Conservation (phyloP, 2,329 filamentous ascomycete genomes). For the Monilinia vaccinii-corymbosi region DNA sequence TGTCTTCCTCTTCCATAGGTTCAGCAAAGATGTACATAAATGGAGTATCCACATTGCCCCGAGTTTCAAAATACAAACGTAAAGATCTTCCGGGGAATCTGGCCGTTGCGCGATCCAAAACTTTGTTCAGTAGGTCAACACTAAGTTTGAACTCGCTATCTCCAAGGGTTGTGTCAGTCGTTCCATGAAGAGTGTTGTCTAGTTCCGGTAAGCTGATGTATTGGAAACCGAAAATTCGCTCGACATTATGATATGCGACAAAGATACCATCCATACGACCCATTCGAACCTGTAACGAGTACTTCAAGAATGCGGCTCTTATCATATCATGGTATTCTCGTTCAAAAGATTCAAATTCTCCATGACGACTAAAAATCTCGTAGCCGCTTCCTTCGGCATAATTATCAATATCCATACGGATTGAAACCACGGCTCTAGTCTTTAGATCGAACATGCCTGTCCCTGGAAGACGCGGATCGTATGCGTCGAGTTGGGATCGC, state of each 20-base stretch:
- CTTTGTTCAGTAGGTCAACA: constrained; percentile 66
- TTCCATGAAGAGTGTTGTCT: constrained; percentile 83
- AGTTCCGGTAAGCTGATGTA: constrained; percentile 82
- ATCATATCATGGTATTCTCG: constrained; percentile 97
- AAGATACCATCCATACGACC: constrained; percentile 99
- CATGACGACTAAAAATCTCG: constrained; percentile 68
- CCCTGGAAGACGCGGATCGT: constrained; percentile 78
- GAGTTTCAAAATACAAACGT: constrained; percentile 74
- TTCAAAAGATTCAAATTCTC: constrained; percentile 85
- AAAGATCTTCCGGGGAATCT: constrained; percentile 70
- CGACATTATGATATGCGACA: constrained; percentile 89
- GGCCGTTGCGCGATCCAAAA: constrained; percentile 65
- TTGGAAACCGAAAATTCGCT: constrained; percentile 95
- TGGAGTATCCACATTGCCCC: constrained; percentile 39
- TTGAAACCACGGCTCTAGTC: constrained; percentile 81
- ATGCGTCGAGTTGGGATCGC: constrained; percentile 87
- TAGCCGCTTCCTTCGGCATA: constrained; percentile 74
- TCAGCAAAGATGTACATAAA: constrained; percentile 88
- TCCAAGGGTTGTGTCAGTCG: constrained; percentile 55
- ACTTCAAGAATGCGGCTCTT: constrained; percentile 87
- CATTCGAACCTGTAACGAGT: constrained; percentile 92
- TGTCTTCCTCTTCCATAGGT: constrained; percentile 65
- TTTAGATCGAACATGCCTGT: constrained; percentile 95
- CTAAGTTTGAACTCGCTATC: constrained; percentile 81
- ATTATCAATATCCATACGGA: constrained; percentile 74